A percentile compares a stretch with the other conserved stretches of the same genome.
phyloP scores from a whole-genome alignment of 164 flowering plant species.

The Akebia trifoliata region DNA sequence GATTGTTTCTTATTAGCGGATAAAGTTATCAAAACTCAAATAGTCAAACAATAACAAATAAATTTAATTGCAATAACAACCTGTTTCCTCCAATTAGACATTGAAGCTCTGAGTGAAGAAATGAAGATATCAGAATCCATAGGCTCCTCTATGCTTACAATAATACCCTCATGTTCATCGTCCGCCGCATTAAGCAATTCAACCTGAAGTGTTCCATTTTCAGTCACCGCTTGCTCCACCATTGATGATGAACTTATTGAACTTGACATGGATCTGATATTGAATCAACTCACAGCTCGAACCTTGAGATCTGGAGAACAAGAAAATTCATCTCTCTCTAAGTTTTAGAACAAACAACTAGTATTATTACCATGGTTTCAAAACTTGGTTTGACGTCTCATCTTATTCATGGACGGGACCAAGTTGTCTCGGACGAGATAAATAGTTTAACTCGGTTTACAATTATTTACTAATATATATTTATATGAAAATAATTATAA shows the following conservation, averaged over 20 bases:
- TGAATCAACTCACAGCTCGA: conserved; percentile 3
- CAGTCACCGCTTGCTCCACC: conserved; percentile 14
- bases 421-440: no score
- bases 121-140: conserved; percentile 40
- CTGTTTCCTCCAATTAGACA: conserved; percentile 47
- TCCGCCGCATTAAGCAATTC: conserved; percentile 29
- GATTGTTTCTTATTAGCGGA: no score
- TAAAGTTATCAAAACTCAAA: neutral
- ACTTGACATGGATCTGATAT: conserved; percentile 16
- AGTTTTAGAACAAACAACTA: no score
- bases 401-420: no score
- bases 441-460: no score
- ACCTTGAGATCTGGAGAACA: conserved; percentile 15
- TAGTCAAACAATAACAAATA: neutral
- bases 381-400: neutral
- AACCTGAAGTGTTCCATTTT: conserved; percentile 22
- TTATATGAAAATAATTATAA: no score
- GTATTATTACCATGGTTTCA: no score
- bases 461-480: no score
- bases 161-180: conserved; percentile 50
- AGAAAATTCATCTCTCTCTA: neutral
- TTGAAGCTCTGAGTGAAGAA: conserved; percentile 37
- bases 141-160: conserved; percentile 41
- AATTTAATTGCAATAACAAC: conserved; percentile 17
- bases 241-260: conserved; percentile 6